These are phyloP conservation scores for Trypanosoma vivax DNA, from an alignment of 208 protist genomes.

Conservation along the genomic window DNA sequence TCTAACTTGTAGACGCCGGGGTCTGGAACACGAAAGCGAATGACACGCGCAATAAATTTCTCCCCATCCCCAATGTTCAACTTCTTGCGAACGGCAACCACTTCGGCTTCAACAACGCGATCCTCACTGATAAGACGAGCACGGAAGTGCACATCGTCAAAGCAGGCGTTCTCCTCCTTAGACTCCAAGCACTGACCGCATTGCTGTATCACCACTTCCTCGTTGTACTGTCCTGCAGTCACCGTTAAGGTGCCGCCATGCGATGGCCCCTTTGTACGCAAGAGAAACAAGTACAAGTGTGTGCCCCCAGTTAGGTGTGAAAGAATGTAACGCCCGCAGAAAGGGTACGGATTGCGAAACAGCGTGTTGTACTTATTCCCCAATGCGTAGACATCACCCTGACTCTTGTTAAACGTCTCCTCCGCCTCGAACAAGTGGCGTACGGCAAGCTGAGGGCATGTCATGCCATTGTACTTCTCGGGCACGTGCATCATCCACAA, in stretches of 20 bases:
- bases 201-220: conserved; percentile 9
- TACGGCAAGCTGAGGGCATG: not conserved
- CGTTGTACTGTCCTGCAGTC: conserved; percentile 5
- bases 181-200: conserved; percentile 13
- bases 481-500: conserved; percentile 12
- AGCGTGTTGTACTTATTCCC: not conserved
- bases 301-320: not conserved
- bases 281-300: conserved; percentile 2
- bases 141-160: conserved; percentile 10
- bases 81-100: not conserved
- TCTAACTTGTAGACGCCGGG: conserved; percentile 17
- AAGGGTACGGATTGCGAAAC: conserved; percentile 13
- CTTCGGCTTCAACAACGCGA: conserved; percentile 10
- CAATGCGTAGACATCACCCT: not conserved
- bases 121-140: conserved; percentile 18
- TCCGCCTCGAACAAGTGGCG: conserved; percentile 13
- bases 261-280: not conserved
- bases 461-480: conserved; percentile 4
- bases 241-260: not conserved
- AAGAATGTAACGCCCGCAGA: conserved; percentile 16
- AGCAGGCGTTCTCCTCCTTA: not conserved
- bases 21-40: conserved; percentile 12
- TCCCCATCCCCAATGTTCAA: not conserved
- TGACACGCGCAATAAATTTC: not conserved
- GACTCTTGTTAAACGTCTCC: not conserved